Percentiles rank a stretch among this genome's conserved stretches.
Evolutionary conservation across 2,329 filamentous ascomycete genomes (phyloP).

Genomic region (Ophidiomyces ophidiicola): DNA sequence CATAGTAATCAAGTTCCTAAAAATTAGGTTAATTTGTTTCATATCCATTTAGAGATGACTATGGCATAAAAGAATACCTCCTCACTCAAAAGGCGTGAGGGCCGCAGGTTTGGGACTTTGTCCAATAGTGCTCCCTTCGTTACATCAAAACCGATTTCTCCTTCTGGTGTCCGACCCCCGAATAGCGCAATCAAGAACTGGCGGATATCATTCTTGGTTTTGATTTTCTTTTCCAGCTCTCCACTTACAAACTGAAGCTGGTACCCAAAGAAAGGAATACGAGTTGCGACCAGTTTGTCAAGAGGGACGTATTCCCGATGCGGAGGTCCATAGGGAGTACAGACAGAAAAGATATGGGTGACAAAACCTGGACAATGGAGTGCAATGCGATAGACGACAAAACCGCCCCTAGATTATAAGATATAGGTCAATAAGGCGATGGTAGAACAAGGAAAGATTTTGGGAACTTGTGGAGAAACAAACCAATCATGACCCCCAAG

Average conservation of each 20-base stretch:
- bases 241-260: conserved; percentile 67
- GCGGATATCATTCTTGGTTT: conserved; percentile 50
- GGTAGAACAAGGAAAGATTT: background rate
- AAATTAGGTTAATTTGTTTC: conserved; percentile 1
- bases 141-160: conserved; percentile 47
- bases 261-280: conserved; percentile 62
- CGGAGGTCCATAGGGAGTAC: conserved; percentile 59
- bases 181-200: conserved; percentile 61
- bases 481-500: conserved; percentile 83
- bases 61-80: conserved; percentile 37
- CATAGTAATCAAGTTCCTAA: conserved; percentile 63
- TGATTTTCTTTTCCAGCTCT: conserved; percentile 49
- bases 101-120: conserved; percentile 45
- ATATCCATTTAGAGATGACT: background rate
- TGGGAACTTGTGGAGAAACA: background rate
- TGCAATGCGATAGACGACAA: conserved; percentile 60
- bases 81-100: conserved; percentile 48
- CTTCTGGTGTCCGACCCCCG: conserved; percentile 49
- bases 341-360: conserved; percentile 63
- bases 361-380: conserved; percentile 63
- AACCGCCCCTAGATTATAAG: conserved; percentile 50
- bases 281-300: conserved; percentile 44
- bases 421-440: background rate
- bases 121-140: conserved; percentile 53
- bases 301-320: conserved; percentile 42